A percentile compares a stretch with the other conserved stretches of the same genome.
These are phyloP conservation scores for Centella asiatica DNA, from an alignment of 129 eudicot species.

Conservation along the genomic window DNA sequence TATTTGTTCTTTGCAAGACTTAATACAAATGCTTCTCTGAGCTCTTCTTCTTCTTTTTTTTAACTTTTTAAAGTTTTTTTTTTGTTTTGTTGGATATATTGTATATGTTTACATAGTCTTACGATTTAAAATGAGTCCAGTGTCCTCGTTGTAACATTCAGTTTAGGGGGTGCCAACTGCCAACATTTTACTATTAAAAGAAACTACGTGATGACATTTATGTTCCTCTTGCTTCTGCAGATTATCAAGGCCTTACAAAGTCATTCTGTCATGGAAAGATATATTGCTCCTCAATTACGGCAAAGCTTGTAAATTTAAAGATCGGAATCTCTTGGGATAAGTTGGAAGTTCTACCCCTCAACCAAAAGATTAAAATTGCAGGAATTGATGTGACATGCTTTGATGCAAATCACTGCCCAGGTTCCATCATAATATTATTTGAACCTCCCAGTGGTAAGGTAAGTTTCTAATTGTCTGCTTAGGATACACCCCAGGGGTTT, in stretches of 20 bases:
- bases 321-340: slow-evolving; percentile 84
- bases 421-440: slow-evolving; percentile 76
- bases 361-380: slow-evolving; percentile 55
- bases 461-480: slow-evolving; percentile 17
- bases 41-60: too few relatives aligned
- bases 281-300: slow-evolving; percentile 74
- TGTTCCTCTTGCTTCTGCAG: slow-evolving; percentile 31
- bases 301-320: slow-evolving; percentile 77
- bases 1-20: too few relatives aligned
- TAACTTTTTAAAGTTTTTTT: too few relatives aligned
- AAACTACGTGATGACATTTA: neutral
- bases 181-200: neutral
- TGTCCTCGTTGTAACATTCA: neutral
- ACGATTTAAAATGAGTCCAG: too few relatives aligned
- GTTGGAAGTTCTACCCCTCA: slow-evolving; percentile 68
- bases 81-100: too few relatives aligned
- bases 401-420: slow-evolving; percentile 98
- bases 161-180: neutral
- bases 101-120: too few relatives aligned
- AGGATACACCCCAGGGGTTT: neutral
- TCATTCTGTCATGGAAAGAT: slow-evolving; percentile 82
- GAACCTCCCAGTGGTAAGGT: slow-evolving; percentile 86
- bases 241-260: slow-evolving; percentile 88
- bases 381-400: slow-evolving; percentile 87
- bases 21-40: too few relatives aligned